phyloP scores from a whole-genome alignment of 2,329 filamentous ascomycete genomes.

The Aspergillus fischeri region DNA sequence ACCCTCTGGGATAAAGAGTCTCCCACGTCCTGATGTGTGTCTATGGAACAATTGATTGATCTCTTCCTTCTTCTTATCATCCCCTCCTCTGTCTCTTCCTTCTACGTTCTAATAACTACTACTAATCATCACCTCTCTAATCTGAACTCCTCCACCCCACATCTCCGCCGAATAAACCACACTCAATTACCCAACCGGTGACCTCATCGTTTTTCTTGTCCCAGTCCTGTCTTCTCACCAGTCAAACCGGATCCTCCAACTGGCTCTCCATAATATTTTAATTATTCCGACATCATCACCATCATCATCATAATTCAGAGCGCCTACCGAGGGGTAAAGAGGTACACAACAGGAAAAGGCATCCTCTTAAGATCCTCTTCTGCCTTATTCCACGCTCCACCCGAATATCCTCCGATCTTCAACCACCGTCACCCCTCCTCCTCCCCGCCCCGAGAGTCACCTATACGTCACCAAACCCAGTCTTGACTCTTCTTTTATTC shows the following conservation, averaged over 20 bases:
- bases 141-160: neutral
- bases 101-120: neutral
- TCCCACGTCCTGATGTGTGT: constrained; percentile 8
- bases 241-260: neutral
- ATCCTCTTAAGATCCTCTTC: neutral
- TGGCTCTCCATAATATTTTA: neutral
- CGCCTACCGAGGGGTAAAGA: no score
- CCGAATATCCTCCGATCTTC: neutral
- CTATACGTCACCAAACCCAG: constrained; percentile 5
- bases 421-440: neutral
- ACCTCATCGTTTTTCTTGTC: constrained; percentile 8
- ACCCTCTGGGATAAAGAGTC: constrained; percentile 24
- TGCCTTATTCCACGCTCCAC: neutral
- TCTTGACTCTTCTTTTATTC: neutral
- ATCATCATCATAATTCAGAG: neutral
- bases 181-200: constrained; percentile 6
- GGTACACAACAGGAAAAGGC: neutral
- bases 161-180: constrained; percentile 3
- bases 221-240: neutral
- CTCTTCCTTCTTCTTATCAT: constrained; percentile 15
- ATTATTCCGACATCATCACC: neutral
- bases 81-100: constrained; percentile 14
- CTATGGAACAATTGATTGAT: constrained; percentile 10
- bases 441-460: neutral
- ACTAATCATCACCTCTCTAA: neutral